A percentile compares a stretch with the other conserved stretches of the same genome.
Evolutionary conservation across 768 basidiomycete genomes (phyloP).

Genomic region (Collybiopsis confluens): DNA sequence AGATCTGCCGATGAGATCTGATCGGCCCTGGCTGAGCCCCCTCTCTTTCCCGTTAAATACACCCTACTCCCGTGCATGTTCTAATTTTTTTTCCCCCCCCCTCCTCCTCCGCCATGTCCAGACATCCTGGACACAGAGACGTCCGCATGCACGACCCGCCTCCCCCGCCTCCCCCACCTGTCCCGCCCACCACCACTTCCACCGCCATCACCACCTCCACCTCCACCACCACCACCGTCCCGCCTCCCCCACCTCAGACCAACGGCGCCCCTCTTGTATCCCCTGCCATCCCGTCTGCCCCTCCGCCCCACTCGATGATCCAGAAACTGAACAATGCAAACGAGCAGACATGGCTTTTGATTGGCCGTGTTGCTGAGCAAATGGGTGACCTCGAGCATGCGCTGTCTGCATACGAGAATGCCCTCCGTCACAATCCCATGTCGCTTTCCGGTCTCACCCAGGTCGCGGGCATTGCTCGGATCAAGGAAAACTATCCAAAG

Average conservation of each 20-base stretch:
- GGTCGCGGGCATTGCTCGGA: constrained; percentile 93
- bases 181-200: too few relatives aligned
- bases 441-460: constrained; percentile 89
- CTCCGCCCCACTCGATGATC: constrained; percentile 43
- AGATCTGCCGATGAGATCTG: constrained; percentile 26
- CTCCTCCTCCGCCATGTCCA: constrained; percentile 33
- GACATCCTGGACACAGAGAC: constrained; percentile 67
- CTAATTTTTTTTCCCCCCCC: constrained; percentile 47
- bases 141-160: constrained; percentile 61
- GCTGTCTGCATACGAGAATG: constrained; percentile 89
- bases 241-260: too few relatives aligned
- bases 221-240: too few relatives aligned
- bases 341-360: constrained; percentile 93
- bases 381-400: constrained; percentile 94
- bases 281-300: constrained; percentile 2
- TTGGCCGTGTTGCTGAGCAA: constrained; percentile 95
- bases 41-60: too few relatives aligned
- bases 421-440: constrained; percentile 90
- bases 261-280: constrained; percentile 18
- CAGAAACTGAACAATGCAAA: constrained; percentile 82
- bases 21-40: too few relatives aligned
- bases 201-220: too few relatives aligned
- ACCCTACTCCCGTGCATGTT: too few relatives aligned
- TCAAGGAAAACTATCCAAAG: constrained; percentile 97
- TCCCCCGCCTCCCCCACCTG: too few relatives aligned